Conservation (phyloP, 2,329 filamentous ascomycete species). For the Aspergillus piperis region DNA sequence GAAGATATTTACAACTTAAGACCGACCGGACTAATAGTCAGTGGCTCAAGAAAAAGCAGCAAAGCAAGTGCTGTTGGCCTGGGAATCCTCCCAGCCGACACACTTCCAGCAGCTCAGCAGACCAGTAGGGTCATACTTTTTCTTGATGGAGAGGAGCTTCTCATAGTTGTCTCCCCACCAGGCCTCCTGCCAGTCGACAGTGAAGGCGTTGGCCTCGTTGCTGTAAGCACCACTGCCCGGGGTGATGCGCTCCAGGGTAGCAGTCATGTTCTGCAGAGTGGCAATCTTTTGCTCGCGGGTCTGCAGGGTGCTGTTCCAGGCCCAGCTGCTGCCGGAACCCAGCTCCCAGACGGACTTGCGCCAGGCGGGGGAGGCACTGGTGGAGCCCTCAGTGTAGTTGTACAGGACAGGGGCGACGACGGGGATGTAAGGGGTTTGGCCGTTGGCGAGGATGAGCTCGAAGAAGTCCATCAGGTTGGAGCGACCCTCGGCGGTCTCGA, state of each 20-base stretch:
- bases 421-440: conserved; percentile 19
- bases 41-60: conserved; percentile 6
- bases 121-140: conserved; percentile 22
- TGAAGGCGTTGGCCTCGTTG: conserved; percentile 25
- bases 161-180: conserved; percentile 26
- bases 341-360: conserved; percentile 21
- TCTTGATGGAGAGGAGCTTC: conserved; percentile 20
- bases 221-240: conserved; percentile 22
- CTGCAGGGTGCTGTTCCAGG: conserved; percentile 22
- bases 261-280: conserved; percentile 15
- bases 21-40: not conserved
- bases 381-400: conserved; percentile 21
- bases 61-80: conserved; percentile 15
- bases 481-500: conserved; percentile 18
- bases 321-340: conserved; percentile 15
- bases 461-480: conserved; percentile 18
- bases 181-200: conserved; percentile 19
- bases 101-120: conserved; percentile 24
- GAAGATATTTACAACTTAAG: not conserved
- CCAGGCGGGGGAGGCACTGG: conserved; percentile 22
- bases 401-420: conserved; percentile 21
- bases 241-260: conserved; percentile 17
- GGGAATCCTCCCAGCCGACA: conserved; percentile 18
- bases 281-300: conserved; percentile 14
- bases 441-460: conserved; percentile 8